Percentiles rank a stretch among this genome's conserved stretches.
phyloP scores from a whole-genome alignment of 1,284 basidiomycete genomes.

The Ganoderma boninense region DNA sequence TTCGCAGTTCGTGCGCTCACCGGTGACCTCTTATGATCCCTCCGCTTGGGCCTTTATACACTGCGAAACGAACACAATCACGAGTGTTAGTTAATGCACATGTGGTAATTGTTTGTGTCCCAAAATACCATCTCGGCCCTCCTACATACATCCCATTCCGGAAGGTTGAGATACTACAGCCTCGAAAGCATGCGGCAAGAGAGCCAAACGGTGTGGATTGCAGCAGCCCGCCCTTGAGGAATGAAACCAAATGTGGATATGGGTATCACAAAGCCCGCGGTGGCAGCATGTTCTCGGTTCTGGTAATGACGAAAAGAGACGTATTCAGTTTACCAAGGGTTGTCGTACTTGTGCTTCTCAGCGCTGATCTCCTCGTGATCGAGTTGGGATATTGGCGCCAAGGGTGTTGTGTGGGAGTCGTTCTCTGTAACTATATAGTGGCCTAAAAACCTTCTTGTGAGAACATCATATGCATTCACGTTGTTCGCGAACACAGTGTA shows the following conservation, averaged over 20 bases:
- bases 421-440: background rate
- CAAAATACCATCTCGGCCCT: background rate
- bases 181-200: background rate
- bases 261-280: background rate
- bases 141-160: background rate
- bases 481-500: background rate
- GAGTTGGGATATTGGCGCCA: background rate
- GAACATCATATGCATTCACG: background rate
- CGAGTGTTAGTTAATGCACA: background rate
- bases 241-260: background rate
- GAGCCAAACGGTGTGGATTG: background rate
- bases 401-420: background rate
- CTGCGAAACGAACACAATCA: slow-evolving; percentile 1
- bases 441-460: background rate
- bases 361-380: background rate
- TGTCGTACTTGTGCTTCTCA: background rate
- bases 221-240: background rate
- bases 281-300: background rate
- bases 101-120: background rate
- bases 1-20: slow-evolving; percentile 4
- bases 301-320: background rate
- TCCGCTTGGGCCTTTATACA: background rate
- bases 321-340: background rate
- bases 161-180: background rate
- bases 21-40: background rate